Evolutionary conservation across 345 rosid genomes (phyloP), one percentile per base, ranked within the genome.

Genomic region (Eucalyptus leucophloia): DNA sequence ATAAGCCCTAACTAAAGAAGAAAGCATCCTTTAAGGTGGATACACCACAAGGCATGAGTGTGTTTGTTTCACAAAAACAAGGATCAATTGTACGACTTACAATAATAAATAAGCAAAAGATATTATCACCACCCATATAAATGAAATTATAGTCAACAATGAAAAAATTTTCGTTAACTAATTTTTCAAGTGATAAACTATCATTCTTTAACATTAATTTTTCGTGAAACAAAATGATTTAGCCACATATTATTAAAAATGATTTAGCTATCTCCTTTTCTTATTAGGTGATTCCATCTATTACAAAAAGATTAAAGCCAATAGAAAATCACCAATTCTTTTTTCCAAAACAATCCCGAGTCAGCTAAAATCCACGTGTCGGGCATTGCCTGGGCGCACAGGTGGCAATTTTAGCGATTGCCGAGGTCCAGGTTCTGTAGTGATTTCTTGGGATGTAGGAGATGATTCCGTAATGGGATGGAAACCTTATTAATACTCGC

Each of bases 161-260:
- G 44, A 14, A 67, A 16, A 12, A 6, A 2, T 0, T n/a, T 67
- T 67, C 2, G 0, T 8, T 9, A 32, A 0, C 2, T 9, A 32
- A 60, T 62, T 19, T 19, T 72, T 77, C 3, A 40, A 77, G 0
- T 4, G 5, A 21, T 77, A 77, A 40, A 11, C 0, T 3, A 77
- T 37, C 3, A 11, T 10, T 37, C 8, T 19, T 19, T 37, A 4
- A 18, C 0, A 69, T 69, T 67, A 0, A 32, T 32, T 69, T 69
- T 69, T 32, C 0, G 3, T 7, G 23, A 67, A 32, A 28, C 0
- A 60, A 60, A 19, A 53, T 53, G 58, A 19, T 53, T 8, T 53
- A 19, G 58, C 10, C 24, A 53, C 4, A 19, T 53, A 53, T 53
- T 53, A 53, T 53, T 53, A 53, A 53, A 53, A 53, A 53, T 53